Percentiles rank a stretch among this genome's conserved stretches.
phyloP scores from a whole-genome alignment of 2,329 filamentous ascomycete genomes.

The Xylaria sp. region DNA sequence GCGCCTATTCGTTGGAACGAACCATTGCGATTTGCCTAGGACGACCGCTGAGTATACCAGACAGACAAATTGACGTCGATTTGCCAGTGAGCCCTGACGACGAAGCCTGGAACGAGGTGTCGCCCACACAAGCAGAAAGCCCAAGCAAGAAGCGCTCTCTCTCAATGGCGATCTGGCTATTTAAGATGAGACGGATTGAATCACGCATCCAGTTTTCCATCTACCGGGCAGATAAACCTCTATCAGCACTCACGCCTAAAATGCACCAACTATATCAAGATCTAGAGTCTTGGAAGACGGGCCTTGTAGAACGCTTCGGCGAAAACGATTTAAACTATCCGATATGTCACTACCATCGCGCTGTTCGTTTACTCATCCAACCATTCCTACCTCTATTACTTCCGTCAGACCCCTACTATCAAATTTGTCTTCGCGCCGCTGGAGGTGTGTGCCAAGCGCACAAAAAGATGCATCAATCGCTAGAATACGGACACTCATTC shows the following conservation, averaged over 20 bases:
- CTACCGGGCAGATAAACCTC: slow-evolving; percentile 59
- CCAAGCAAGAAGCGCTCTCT: slow-evolving; percentile 44
- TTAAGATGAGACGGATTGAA: slow-evolving; percentile 59
- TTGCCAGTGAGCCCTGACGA: slow-evolving; percentile 54
- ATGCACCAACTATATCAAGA: slow-evolving; percentile 57
- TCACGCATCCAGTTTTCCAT: slow-evolving; percentile 63
- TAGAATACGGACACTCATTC: slow-evolving; percentile 56
- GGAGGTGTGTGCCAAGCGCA: slow-evolving; percentile 56
- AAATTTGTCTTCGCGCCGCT: slow-evolving; percentile 54
- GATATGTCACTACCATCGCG: slow-evolving; percentile 61
- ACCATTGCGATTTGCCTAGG: slow-evolving; percentile 62
- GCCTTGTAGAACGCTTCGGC: slow-evolving; percentile 49
- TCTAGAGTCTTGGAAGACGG: slow-evolving; percentile 59
- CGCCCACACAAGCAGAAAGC: slow-evolving; percentile 6
- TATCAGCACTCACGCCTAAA: slow-evolving; percentile 57
- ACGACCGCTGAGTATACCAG: slow-evolving; percentile 60
- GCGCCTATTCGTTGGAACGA: slow-evolving; percentile 61
- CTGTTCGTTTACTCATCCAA: slow-evolving; percentile 61
- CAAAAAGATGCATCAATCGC: slow-evolving; percentile 54
- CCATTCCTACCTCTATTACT: slow-evolving; percentile 60
- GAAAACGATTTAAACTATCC: slow-evolving; percentile 58
- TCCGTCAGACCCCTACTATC: slow-evolving; percentile 58
- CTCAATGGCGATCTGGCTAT: slow-evolving; percentile 56
- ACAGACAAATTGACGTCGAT: slow-evolving; percentile 61
- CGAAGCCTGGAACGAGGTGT: slow-evolving; percentile 29